These are phyloP conservation scores for Parathielavia hyrcaniae DNA, from an alignment of 495 filamentous ascomycete genomes.

Conservation along the genomic window DNA sequence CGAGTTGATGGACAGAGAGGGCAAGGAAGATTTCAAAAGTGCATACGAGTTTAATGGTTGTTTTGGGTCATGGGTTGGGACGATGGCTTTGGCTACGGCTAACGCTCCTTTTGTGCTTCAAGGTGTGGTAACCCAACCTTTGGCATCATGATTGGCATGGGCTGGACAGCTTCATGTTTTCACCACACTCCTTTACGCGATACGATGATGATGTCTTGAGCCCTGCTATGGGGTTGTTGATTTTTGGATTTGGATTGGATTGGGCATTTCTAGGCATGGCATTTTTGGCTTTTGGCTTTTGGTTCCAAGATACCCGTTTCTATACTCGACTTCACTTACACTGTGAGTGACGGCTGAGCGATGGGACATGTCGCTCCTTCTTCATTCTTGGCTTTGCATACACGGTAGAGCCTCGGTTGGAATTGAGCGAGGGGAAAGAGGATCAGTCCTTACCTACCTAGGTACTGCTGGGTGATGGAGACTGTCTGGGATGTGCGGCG, in stretches of 20 bases:
- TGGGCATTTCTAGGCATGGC: background rate
- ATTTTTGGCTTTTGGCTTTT: constrained; percentile 3
- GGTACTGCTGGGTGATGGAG: background rate
- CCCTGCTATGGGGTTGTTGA: too few relatives aligned
- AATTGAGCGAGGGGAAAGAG: background rate
- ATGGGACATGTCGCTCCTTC: constrained; percentile 6
- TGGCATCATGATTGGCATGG: background rate
- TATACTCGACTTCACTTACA: background rate
- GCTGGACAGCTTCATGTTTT: background rate
- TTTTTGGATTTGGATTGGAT: too few relatives aligned
- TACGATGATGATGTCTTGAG: constrained; percentile 1
- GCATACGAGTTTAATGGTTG: constrained; percentile 8
- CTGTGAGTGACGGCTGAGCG: background rate
- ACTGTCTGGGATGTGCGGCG: constrained; percentile 1
- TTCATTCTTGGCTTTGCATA: background rate
- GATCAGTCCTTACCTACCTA: constrained; percentile 2
- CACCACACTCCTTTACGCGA: constrained; percentile 4
- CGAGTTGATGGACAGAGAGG: background rate
- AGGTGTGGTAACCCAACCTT: too few relatives aligned
- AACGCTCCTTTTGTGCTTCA: background rate
- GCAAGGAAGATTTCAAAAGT: constrained; percentile 4
- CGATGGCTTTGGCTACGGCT: background rate
- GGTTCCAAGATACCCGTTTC: constrained; percentile 4
- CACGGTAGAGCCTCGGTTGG: background rate
- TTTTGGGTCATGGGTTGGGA: too few relatives aligned